Evolutionary conservation across 352 stramenopile genomes (phyloP), one percentile per base, ranked within the genome.

Genomic region (Globisporangium lucens): DNA sequence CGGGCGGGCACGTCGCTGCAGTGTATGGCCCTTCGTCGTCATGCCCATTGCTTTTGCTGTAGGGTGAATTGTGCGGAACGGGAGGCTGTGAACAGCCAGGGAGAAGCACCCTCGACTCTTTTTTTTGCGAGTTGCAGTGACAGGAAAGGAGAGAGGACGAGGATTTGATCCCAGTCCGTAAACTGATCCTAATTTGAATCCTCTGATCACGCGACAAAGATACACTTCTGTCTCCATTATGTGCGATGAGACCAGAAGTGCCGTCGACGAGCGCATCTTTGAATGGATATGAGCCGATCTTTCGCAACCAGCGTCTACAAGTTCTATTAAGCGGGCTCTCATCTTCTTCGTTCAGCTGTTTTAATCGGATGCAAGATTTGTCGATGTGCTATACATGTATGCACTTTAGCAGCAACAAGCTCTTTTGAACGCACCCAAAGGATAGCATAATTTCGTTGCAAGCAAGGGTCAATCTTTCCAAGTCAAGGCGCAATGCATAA

Each of bases 231-330:
- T 57, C 51, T 57, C 24, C 51, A 3, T n/a, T 20, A 49, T 49
- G 41, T 49, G 4, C 41, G 41, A 49, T 49, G 41, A n/a, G 20
- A n/a, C 41, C 41, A 49, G 41, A 49, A 60, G 2, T 22, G n/a
- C 29, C 15, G 29, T 43, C 13, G 29, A 41, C 29, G 53, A 60
- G 29, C 53, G 53, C 29, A 60, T 60, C 29, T 60, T 60, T 41
- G 29, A 27, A 43, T 49, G 15, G 41, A 49, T 49, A 15, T 1
- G 41, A 49, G 15, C 0, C 41, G 41, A n/a, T n/a, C 41, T 49
- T 49, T 49, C 41, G 13, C 7, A 29, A 17, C 5, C 27, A 38
- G 52, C 52, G 29, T 57, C 24, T 57, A 35, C 51, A 57, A 57
- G 4, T 49, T 49, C 41, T 49, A 49, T n/a, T 55, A 30, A 24